These are phyloP conservation scores for Komagataella pastoris DNA, from an alignment of 805 yeast species.

Conservation along the genomic window DNA sequence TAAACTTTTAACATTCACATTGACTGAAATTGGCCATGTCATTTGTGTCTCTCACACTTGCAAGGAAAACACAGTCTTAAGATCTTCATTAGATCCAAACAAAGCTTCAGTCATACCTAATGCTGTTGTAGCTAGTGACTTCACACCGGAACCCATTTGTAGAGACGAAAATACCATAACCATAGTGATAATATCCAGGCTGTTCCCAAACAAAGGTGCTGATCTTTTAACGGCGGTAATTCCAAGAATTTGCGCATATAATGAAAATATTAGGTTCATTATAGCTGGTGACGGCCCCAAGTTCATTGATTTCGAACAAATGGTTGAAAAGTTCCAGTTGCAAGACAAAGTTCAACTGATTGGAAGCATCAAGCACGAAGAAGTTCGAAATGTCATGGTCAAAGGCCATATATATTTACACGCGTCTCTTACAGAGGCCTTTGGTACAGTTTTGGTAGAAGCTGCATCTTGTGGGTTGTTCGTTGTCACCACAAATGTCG, in stretches of 20 bases:
- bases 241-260: slow-evolving; percentile 62
- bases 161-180: slow-evolving; percentile 36
- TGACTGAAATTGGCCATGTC: slow-evolving; percentile 80
- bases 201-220: slow-evolving; percentile 95
- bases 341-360: slow-evolving; percentile 80
- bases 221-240: slow-evolving; percentile 75
- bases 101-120: slow-evolving; percentile 87
- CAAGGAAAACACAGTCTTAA: slow-evolving; percentile 84
- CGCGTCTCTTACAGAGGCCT: slow-evolving; percentile 92
- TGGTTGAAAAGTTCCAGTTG: slow-evolving; percentile 74
- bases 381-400: slow-evolving; percentile 86
- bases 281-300: slow-evolving; percentile 98
- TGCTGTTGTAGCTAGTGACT: slow-evolving; percentile 81
- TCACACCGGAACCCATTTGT: slow-evolving; percentile 30
- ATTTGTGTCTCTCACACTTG: slow-evolving; percentile 97
- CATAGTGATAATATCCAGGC: slow-evolving; percentile 79
- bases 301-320: slow-evolving; percentile 85
- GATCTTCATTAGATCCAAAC: slow-evolving; percentile 73
- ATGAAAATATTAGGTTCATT: slow-evolving; percentile 57
- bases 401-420: slow-evolving; percentile 89
- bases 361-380: slow-evolving; percentile 85
- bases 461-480: slow-evolving; percentile 93
- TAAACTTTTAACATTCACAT: slow-evolving; percentile 69
- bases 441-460: slow-evolving; percentile 93
- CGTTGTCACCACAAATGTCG: slow-evolving; percentile 91